Conservation (phyloP, 2,329 filamentous ascomycete species). For the Cephalotrichum gorgonifer region DNA sequence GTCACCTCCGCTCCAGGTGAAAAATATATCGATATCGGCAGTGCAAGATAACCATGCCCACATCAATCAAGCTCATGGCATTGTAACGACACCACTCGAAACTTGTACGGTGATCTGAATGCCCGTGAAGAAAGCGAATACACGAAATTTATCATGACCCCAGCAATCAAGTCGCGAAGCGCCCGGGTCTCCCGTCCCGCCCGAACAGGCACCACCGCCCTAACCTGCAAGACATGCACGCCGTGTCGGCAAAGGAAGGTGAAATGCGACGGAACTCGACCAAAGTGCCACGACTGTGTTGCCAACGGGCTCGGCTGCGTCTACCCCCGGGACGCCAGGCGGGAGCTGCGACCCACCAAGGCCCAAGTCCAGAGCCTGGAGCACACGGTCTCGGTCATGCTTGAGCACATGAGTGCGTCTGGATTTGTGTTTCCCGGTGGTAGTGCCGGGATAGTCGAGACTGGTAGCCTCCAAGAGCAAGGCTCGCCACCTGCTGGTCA, state of each 20-base stretch:
- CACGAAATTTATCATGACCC: not conserved
- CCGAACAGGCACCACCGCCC: not conserved
- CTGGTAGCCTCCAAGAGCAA: not conserved
- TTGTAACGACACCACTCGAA: too few species aligned
- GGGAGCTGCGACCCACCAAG: conserved; percentile 19
- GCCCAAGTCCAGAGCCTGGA: conserved; percentile 19
- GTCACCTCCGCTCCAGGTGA: too few species aligned
- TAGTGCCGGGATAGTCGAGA: not conserved
- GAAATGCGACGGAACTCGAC: conserved; percentile 21
- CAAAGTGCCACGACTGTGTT: conserved; percentile 20
- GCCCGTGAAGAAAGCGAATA: too few species aligned
- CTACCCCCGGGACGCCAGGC: conserved; percentile 22
- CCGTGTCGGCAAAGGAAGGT: conserved; percentile 24
- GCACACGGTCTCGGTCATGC: conserved; percentile 16
- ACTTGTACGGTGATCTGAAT: too few species aligned
- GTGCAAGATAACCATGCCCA: too few species aligned
- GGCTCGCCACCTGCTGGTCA: not conserved
- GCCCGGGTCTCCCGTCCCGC: too few species aligned
- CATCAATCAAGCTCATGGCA: too few species aligned
- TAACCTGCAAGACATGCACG: conserved; percentile 21
- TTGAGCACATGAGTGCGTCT: conserved; percentile 22
- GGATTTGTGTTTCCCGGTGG: conserved; percentile 12
- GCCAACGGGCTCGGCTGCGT: conserved; percentile 16
- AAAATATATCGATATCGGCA: too few species aligned
- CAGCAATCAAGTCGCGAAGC: not conserved